phyloP scores from a whole-genome alignment of 257 asterid species.

The Plantago elongata region DNA sequence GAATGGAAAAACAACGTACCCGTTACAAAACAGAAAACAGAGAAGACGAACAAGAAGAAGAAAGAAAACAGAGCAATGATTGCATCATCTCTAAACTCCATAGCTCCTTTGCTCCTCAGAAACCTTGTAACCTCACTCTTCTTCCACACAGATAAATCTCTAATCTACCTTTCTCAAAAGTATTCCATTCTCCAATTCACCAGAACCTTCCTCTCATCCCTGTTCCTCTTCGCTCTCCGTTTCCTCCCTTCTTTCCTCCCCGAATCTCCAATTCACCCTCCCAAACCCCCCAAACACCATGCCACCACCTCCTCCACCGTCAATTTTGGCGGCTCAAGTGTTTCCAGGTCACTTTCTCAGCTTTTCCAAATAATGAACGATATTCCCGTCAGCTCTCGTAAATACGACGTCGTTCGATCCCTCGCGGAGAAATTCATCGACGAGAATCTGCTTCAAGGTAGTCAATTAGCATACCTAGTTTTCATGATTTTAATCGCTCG shows the following conservation, averaged over 20 bases:
- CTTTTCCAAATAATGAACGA: constrained; percentile 63
- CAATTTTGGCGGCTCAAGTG: constrained; percentile 32
- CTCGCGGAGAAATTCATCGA: constrained; percentile 70
- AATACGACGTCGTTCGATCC: constrained; percentile 67
- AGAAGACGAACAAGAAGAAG: no score
- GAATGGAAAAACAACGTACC: no score
- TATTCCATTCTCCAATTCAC: no score
- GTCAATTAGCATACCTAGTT: constrained; percentile 21
- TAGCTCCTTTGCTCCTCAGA: constrained; percentile 51
- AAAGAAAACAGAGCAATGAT: no score
- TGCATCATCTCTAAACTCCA: constrained; percentile 15
- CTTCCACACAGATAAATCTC: constrained; percentile 44
- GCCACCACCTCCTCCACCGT: background rate
- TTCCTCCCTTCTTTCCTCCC: constrained; percentile 51
- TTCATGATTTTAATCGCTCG: no score
- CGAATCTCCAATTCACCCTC: constrained; percentile 18
- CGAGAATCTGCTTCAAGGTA: constrained; percentile 47
- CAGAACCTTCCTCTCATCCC: constrained; percentile 24
- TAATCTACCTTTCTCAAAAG: constrained; percentile 32
- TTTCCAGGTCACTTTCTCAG: constrained; percentile 71
- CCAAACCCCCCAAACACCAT: constrained; percentile 17
- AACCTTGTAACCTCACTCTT: constrained; percentile 45
- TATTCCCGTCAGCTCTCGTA: constrained; percentile 80
- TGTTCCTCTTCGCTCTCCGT: constrained; percentile 53
- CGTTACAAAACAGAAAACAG: no score